These are phyloP conservation scores for Aspergillus steynii DNA, from an alignment of 495 filamentous ascomycete genomes.

Conservation along the genomic window DNA sequence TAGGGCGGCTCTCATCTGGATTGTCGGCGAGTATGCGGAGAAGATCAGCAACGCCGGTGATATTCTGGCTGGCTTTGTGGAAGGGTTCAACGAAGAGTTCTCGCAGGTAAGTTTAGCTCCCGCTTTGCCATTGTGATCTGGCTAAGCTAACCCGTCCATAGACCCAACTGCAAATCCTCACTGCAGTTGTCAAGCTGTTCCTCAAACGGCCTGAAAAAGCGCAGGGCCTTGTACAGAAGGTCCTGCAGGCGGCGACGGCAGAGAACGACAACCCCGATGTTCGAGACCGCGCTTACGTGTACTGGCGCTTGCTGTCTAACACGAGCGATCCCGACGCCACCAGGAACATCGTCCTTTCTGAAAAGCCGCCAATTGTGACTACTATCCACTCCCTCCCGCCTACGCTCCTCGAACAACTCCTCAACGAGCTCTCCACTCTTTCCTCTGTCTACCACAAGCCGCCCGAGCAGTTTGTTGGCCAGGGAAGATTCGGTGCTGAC, in stretches of 20 bases:
- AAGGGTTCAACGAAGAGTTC: slow-evolving; percentile 90
- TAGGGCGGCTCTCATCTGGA: slow-evolving; percentile 92
- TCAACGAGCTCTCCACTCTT: slow-evolving; percentile 89
- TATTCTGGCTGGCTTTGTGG: slow-evolving; percentile 81
- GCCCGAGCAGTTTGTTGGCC: slow-evolving; percentile 92
- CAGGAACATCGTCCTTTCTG: slow-evolving; percentile 85
- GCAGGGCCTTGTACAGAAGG: slow-evolving; percentile 89
- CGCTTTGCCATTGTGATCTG: not conserved
- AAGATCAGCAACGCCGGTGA: slow-evolving; percentile 98
- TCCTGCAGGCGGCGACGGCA: slow-evolving; percentile 85
- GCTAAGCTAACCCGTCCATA: slow-evolving; percentile 31
- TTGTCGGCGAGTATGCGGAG: slow-evolving; percentile 97
- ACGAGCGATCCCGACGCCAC: slow-evolving; percentile 82
- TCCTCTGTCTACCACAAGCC: slow-evolving; percentile 99
- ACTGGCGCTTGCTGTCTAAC: slow-evolving; percentile 92
- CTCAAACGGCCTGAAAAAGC: slow-evolving; percentile 93
- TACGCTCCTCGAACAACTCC: slow-evolving; percentile 78
- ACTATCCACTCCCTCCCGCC: slow-evolving; percentile 88
- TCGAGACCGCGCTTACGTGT: slow-evolving; percentile 94
- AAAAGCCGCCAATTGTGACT: slow-evolving; percentile 90
- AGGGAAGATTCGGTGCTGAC: slow-evolving; percentile 90
- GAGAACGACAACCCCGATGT: slow-evolving; percentile 98
- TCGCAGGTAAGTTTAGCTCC: slow-evolving; percentile 59
- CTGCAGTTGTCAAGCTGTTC: slow-evolving; percentile 95
- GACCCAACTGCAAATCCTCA: slow-evolving; percentile 94